Evolutionary conservation across 2,329 filamentous ascomycete genomes (phyloP).

Genomic region (Arthroderma uncinatum): DNA sequence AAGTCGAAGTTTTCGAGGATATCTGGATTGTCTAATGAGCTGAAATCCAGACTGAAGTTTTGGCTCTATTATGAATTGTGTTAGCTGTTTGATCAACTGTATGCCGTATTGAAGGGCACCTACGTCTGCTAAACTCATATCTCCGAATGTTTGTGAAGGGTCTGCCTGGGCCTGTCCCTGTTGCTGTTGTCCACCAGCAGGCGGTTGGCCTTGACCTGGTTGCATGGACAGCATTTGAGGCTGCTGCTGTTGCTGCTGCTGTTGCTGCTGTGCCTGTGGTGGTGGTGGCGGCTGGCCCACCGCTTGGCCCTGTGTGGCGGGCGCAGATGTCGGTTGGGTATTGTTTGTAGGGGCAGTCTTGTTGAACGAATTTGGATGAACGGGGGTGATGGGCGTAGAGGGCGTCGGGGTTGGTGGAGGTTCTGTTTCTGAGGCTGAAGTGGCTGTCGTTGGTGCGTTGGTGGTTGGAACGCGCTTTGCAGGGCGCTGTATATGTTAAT

Average conservation of each 20-base stretch:
- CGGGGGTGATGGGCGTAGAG: slow-evolving; percentile 39
- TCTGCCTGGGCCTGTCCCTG: slow-evolving; percentile 19
- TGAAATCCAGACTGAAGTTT: slow-evolving; percentile 35
- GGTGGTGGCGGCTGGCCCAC: slow-evolving; percentile 15
- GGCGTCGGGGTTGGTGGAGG: slow-evolving; percentile 40
- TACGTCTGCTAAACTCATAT: slow-evolving; percentile 7
- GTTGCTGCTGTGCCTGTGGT: slow-evolving; percentile 17
- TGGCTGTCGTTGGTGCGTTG: slow-evolving; percentile 30
- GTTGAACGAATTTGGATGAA: slow-evolving; percentile 38
- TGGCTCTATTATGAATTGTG: slow-evolving; percentile 18
- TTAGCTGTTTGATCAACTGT: not conserved
- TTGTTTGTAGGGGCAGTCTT: slow-evolving; percentile 24
- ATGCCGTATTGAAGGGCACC: not conserved
- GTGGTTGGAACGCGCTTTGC: slow-evolving; percentile 34
- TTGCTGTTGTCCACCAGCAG: slow-evolving; percentile 19
- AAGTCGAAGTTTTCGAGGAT: slow-evolving; percentile 51
- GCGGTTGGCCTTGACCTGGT: slow-evolving; percentile 1
- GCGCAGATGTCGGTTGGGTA: slow-evolving; percentile 21
- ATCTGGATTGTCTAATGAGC: slow-evolving; percentile 36
- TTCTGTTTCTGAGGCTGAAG: slow-evolving; percentile 37
- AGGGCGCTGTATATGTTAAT: slow-evolving; percentile 27
- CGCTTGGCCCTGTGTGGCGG: slow-evolving; percentile 17
- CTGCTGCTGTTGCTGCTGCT: slow-evolving; percentile 17
- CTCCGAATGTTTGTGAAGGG: slow-evolving; percentile 13
- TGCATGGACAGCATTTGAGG: slow-evolving; percentile 17